Conservation (phyloP, 441 rosid species). For the Gossypium laxum region DNA sequence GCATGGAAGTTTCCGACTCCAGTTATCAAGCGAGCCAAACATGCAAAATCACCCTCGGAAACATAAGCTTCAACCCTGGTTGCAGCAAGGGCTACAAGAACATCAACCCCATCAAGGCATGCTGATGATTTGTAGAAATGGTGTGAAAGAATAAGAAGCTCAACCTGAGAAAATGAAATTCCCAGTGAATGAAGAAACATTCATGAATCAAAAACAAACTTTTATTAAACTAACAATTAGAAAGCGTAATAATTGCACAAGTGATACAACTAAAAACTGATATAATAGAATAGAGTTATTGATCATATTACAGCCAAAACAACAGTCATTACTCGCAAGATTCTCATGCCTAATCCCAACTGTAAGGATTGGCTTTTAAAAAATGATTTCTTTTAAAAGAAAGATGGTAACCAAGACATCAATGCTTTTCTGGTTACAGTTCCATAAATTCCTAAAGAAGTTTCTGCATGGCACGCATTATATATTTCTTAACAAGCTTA, state of each 20-base stretch:
- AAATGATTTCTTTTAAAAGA: not conserved
- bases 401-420: not conserved
- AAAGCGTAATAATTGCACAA: not conserved
- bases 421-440: not conserved
- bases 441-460: not conserved
- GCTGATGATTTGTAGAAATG: slow-evolving; percentile 95
- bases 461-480: not conserved
- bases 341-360: not conserved
- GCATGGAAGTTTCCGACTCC: slow-evolving; percentile 96
- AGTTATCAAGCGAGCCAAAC: slow-evolving; percentile 85
- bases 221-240: not conserved
- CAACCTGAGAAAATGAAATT: slow-evolving; percentile 50
- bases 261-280: not conserved
- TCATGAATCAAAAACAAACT: not conserved
- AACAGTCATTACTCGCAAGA: not conserved
- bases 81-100: slow-evolving; percentile 92
- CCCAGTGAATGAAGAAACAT: slow-evolving; percentile 12
- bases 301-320: not conserved
- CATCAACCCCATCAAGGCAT: slow-evolving; percentile 98
- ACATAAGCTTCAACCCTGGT: slow-evolving; percentile 93
- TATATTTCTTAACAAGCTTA: not conserved
- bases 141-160: slow-evolving; percentile 90
- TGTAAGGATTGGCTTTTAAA: not conserved
- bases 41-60: slow-evolving; percentile 82
- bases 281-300: not conserved